Evolutionary conservation across 129 eudicot genomes (phyloP).

Genomic region (Ambrosia artemisiifolia): DNA sequence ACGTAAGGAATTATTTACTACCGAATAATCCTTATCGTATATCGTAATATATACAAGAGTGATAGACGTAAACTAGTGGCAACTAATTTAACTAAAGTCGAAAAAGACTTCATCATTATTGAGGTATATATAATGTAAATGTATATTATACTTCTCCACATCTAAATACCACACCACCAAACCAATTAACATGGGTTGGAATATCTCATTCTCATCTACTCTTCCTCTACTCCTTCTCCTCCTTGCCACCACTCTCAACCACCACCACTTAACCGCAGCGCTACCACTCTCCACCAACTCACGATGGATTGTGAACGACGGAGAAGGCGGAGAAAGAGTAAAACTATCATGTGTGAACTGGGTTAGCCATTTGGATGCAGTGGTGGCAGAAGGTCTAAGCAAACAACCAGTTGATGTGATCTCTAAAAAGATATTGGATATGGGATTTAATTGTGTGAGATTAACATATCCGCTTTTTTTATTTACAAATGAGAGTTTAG

Average conservation of each 20-base stretch:
- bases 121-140: neutral
- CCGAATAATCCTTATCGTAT: neutral
- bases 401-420: conserved; percentile 73
- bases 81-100: neutral
- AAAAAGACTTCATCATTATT: neutral
- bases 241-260: neutral
- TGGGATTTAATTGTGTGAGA: conserved; percentile 90
- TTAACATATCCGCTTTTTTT: conserved; percentile 80
- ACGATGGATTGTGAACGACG: conserved; percentile 74
- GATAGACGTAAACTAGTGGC: neutral
- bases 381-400: conserved; percentile 92
- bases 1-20: too few species aligned
- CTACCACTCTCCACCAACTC: conserved; percentile 71
- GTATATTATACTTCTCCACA: neutral
- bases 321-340: conserved; percentile 52
- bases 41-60: too few species aligned
- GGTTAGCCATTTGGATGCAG: conserved; percentile 70
- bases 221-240: conserved; percentile 17
- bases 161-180: neutral
- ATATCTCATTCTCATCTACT: conserved; percentile 14
- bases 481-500: conserved; percentile 55
- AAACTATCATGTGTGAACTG: conserved; percentile 88
- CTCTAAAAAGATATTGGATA: conserved; percentile 38
- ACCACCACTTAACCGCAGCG: conserved; percentile 21
- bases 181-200: conserved; percentile 11